These are phyloP conservation scores for Colletotrichum paranaense DNA, from an alignment of 2,329 filamentous ascomycete genomes.

Conservation along the genomic window DNA sequence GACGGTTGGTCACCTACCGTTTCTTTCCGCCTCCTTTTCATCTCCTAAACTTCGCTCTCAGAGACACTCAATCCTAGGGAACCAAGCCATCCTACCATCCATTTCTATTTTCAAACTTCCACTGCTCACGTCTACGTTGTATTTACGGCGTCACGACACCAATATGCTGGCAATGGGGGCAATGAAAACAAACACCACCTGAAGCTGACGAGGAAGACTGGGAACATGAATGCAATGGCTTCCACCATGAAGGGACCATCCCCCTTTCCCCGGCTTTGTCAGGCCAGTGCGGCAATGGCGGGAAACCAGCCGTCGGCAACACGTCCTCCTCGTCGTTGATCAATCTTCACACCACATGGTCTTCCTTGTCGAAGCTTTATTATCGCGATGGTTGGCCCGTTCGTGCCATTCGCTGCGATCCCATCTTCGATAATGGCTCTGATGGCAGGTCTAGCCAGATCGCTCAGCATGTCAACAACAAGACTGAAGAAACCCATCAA, in stretches of 20 bases:
- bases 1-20: not conserved
- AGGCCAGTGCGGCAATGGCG: not conserved
- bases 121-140: not conserved
- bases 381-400: not conserved
- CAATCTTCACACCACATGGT: not conserved
- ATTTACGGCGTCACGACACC: not conserved
- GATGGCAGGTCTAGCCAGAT: not conserved
- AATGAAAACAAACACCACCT: not conserved
- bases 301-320: not conserved
- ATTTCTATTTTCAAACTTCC: not conserved
- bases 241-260: slow-evolving; percentile 4
- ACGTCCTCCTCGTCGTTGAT: not conserved
- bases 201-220: not conserved
- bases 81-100: not conserved
- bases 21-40: not conserved
- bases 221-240: not conserved
- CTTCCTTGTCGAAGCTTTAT: not conserved
- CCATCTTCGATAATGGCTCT: not conserved
- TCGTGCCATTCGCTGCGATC: not conserved
- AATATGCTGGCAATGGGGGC: not conserved
- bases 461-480: not conserved
- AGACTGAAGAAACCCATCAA: not conserved
- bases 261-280: not conserved
- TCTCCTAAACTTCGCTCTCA: not conserved
- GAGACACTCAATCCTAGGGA: not conserved